A percentile compares a stretch with the other conserved stretches of the same genome.
Evolutionary conservation across 495 filamentous ascomycete genomes (phyloP).

Genomic region (Cetradonia linearis): DNA sequence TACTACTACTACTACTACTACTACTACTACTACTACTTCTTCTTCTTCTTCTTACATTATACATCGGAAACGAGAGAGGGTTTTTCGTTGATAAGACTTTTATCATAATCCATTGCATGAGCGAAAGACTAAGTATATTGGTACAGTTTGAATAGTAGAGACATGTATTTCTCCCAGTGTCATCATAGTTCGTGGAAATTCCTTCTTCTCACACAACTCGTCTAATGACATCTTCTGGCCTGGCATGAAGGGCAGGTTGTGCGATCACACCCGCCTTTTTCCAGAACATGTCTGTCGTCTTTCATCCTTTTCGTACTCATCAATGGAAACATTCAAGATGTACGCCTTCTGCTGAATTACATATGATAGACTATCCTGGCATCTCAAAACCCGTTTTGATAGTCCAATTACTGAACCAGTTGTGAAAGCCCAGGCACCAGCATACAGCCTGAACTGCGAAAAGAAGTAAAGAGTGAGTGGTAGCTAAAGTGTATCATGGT

Average conservation of each 20-base stretch:
- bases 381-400: not conserved
- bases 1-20: not conserved
- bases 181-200: not conserved
- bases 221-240: not conserved
- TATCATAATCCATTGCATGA: too few species aligned
- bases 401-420: not conserved
- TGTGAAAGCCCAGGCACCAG: not conserved
- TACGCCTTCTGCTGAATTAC: not conserved
- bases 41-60: not conserved
- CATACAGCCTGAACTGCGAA: not conserved
- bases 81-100: not conserved
- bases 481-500: not conserved
- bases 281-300: too few species aligned
- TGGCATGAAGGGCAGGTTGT: not conserved
- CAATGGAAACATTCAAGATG: not conserved
- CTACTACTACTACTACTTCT: not conserved
- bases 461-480: not conserved
- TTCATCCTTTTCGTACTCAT: not conserved
- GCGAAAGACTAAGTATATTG: not conserved
- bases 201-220: not conserved
- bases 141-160: not conserved
- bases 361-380: too few species aligned
- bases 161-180: not conserved
- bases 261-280: not conserved
- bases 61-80: not conserved